Base-by-base conservation (phyloP, 495 filamentous ascomycete species). In the Cenococcum geophilum region DNA sequence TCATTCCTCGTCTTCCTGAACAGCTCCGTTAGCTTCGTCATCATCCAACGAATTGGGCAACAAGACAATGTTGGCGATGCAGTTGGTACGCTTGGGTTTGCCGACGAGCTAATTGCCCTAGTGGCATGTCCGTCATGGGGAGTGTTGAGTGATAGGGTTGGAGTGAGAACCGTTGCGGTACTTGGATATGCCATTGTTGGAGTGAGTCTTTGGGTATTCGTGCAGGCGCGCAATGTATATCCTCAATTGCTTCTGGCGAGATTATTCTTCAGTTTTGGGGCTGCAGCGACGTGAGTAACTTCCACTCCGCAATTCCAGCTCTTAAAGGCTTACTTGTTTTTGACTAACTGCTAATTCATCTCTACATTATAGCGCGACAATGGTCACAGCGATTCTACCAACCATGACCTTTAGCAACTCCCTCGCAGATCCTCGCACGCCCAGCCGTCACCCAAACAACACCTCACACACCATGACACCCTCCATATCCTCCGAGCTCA, bases 1-100 rank as follows among this genome's bases (percentile, higher is more conserved):
- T 87, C 89, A 36, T 96, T 97, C 77, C 83, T 99, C 57, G 93
- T 99, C 52, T 99, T 97, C 78, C 86, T 99, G 65, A 99, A 97
- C 76, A 87, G 87, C 66, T 87, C 87, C 67, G 78, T 97, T 59
- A 92, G 89, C 35, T 99, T 97, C 74, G 90, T 97, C 55, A 87
- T 97, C 63, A 96, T 91, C 8, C 88, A 96, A 73, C 78, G 95
- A 40, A 84, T 99, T 58, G 89, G 89, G 50, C 76, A 90, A 42
- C 82, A 82, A 67, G 72, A 84, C 50, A 81, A 83, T 54, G 89
- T 96, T 27, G 93, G 93, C 34, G 85, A 96, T 77, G 85, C 90
- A 4, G 91, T 96, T 20, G 93, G 93, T 22, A 97, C 92, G 1
- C 79, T 99, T 36, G 93, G 93, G 35, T 97, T 99, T 74, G 92